phyloP scores from a whole-genome alignment of 257 asterid species.

The Cordia subcordata region DNA sequence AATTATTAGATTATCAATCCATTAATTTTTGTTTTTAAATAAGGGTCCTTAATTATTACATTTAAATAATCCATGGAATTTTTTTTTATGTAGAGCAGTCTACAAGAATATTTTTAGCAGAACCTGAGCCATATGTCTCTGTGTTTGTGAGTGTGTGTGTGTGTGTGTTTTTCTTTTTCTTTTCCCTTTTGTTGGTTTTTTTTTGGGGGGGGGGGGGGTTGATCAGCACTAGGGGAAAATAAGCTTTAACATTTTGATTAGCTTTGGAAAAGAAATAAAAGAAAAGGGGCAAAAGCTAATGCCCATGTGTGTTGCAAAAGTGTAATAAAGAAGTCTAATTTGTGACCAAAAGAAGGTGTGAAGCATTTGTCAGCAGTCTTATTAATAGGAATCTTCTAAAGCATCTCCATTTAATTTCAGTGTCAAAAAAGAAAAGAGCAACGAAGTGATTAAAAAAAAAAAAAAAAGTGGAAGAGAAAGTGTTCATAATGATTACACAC shows the following conservation, averaged over 20 bases:
- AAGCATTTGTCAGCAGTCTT: background rate
- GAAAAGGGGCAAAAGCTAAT: background rate
- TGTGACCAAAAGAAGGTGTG: background rate
- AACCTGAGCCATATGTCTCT: constrained; percentile 7
- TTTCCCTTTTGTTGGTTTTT: no score
- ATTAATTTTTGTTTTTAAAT: background rate
- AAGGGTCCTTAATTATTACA: background rate
- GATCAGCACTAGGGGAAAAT: constrained; percentile 1
- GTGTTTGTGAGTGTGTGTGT: no score
- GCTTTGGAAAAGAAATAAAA: constrained; percentile 11
- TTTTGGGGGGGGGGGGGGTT: no score
- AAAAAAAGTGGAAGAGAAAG: constrained; percentile 3
- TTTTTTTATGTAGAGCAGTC: no score
- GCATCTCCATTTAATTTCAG: constrained; percentile 8
- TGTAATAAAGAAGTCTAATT: background rate
- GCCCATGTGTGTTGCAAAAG: background rate
- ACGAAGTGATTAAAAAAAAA: no score
- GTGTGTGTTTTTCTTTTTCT: no score
- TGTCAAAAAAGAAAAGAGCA: constrained; percentile 16
- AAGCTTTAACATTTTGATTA: constrained; percentile 5
- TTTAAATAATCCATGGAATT: background rate
- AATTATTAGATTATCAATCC: no score
- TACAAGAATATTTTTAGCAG: no score
- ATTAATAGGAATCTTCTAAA: constrained; percentile 27
- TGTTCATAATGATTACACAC: constrained; percentile 10